phyloP scores from a whole-genome alignment of 2,329 filamentous ascomycete species.

The Mycogone perniciosa region DNA sequence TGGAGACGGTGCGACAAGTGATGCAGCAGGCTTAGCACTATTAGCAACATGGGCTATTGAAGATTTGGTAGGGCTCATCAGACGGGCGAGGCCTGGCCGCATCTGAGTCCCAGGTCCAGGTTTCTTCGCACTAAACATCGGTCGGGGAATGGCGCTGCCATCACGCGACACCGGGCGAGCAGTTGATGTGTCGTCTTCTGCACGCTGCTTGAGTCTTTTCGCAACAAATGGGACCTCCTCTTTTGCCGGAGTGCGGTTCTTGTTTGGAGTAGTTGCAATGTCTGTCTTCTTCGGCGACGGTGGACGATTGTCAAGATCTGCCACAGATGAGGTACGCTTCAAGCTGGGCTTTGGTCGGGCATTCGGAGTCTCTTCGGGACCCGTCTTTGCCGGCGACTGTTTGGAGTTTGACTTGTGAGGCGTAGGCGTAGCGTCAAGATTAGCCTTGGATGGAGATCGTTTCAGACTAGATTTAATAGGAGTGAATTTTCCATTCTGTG shows the following conservation, averaged over 20 bases:
- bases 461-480: conserved; percentile 36
- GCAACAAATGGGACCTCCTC: conserved; percentile 31
- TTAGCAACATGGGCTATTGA: conserved; percentile 51
- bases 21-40: conserved; percentile 23
- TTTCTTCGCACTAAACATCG: conserved; percentile 29
- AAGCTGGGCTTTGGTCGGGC: conserved; percentile 28
- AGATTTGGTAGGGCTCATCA: conserved; percentile 74
- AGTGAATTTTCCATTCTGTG: conserved; percentile 47
- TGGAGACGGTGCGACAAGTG: conserved; percentile 38
- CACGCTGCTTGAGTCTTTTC: conserved; percentile 66
- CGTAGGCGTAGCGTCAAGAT: conserved; percentile 30
- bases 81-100: conserved; percentile 45
- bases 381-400: conserved; percentile 51
- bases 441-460: conserved; percentile 40
- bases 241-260: conserved; percentile 11
- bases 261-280: conserved; percentile 15
- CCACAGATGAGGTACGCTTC: conserved; percentile 28
- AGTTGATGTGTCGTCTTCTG: conserved; percentile 63
- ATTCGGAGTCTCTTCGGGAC: conserved; percentile 54
- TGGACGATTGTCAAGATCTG: conserved; percentile 25
- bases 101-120: conserved; percentile 32
- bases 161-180: conserved; percentile 54
- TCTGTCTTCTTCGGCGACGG: conserved; percentile 23
- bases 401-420: conserved; percentile 41
- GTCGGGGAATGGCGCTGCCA: conserved; percentile 42